phyloP scores from a whole-genome alignment of 116 monocot species.

The Posidonia oceanica region DNA sequence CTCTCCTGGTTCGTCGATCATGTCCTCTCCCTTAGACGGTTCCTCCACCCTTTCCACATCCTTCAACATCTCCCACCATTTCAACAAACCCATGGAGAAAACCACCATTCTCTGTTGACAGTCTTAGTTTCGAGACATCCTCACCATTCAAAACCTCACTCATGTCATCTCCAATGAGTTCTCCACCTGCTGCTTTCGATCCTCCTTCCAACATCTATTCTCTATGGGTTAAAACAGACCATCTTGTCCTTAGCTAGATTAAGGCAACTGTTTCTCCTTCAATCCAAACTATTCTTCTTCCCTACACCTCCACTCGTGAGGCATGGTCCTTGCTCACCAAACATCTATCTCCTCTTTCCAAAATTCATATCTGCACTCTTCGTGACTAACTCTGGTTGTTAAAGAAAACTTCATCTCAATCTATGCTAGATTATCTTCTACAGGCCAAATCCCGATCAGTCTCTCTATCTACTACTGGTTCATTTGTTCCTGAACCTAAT shows the following conservation, averaged over 20 bases:
- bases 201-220: background rate
- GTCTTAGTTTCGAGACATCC: no score
- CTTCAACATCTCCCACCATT: no score
- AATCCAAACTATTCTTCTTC: background rate
- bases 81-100: no score
- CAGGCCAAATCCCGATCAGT: background rate
- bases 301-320: background rate
- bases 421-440: background rate
- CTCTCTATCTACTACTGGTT: background rate
- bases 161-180: no score
- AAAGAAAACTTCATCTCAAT: background rate
- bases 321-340: background rate
- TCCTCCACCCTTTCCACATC: no score
- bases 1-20: no score
- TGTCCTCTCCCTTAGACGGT: no score
- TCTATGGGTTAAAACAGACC: no score
- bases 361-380: background rate
- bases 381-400: background rate
- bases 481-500: background rate
- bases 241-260: no score
- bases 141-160: no score
- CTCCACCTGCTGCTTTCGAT: background rate
- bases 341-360: background rate
- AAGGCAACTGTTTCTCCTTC: background rate
- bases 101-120: no score